Evolutionary conservation across 306 rosid species (phyloP).

Genomic region (Fagus crenata): DNA sequence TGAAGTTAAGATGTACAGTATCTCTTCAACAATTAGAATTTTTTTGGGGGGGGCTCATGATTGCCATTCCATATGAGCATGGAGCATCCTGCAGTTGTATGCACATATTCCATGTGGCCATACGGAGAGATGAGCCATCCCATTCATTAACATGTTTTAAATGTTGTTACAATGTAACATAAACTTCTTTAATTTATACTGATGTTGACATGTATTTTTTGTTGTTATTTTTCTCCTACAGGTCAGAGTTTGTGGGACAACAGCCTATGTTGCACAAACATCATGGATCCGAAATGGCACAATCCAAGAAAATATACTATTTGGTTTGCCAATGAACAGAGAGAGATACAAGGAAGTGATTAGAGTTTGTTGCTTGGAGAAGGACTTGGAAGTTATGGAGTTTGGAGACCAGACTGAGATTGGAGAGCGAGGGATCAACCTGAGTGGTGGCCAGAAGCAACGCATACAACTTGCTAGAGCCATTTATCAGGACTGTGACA

Average conservation of each 20-base stretch:
- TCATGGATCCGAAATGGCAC: constrained; percentile 98
- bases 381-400: constrained; percentile 94
- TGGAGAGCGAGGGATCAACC: constrained; percentile 96
- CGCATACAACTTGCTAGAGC: constrained; percentile 94
- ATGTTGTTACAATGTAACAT: too few species aligned
- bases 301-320: constrained; percentile 83
- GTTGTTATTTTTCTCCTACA: constrained; percentile 23
- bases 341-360: constrained; percentile 62
- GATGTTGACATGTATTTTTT: too few species aligned
- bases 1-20: too few species aligned
- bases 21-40: too few species aligned
- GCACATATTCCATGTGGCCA: too few species aligned
- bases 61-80: too few species aligned
- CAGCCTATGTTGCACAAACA: constrained; percentile 93
- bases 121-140: too few species aligned
- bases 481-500: constrained; percentile 80
- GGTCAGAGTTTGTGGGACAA: constrained; percentile 82
- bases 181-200: too few species aligned
- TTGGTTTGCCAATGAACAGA: constrained; percentile 74
- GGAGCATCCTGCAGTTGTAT: too few species aligned
- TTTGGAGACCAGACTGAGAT: constrained; percentile 92
- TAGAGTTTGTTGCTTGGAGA: constrained; percentile 85
- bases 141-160: too few species aligned
- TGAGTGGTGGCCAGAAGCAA: constrained; percentile 98
- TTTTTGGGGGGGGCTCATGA: too few species aligned